phyloP scores from a whole-genome alignment of 2,329 filamentous ascomycete species.

The Proliferodiscus dingleyae region DNA sequence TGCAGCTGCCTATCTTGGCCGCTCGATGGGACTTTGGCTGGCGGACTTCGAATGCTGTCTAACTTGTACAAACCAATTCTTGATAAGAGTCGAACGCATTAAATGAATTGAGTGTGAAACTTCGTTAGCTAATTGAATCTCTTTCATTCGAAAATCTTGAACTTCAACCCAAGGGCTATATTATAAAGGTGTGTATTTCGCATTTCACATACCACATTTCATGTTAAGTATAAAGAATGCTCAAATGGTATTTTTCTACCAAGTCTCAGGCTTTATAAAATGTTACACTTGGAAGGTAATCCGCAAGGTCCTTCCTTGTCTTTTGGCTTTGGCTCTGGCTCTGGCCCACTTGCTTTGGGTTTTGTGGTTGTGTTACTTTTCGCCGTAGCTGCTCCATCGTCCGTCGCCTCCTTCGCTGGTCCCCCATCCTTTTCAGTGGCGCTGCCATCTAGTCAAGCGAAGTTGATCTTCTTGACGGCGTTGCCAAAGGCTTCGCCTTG shows the following conservation, averaged over 20 bases:
- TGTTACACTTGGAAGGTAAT: constrained; percentile 66
- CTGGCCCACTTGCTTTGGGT: constrained; percentile 23
- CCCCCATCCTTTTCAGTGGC: constrained; percentile 19
- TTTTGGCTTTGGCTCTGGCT: constrained; percentile 37
- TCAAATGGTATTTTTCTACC: neutral
- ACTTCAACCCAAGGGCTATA: too few species aligned
- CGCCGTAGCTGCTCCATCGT: constrained; percentile 13
- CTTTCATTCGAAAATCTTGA: too few species aligned
- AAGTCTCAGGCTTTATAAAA: constrained; percentile 44
- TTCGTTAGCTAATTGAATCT: too few species aligned
- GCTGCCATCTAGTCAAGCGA: constrained; percentile 71
- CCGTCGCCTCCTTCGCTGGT: neutral
- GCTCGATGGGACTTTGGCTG: too few species aligned
- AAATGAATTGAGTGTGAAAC: too few species aligned
- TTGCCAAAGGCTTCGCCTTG: constrained; percentile 87
- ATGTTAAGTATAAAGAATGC: neutral
- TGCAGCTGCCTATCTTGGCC: too few species aligned
- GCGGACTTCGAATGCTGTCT: too few species aligned
- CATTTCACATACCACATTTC: too few species aligned
- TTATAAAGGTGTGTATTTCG: too few species aligned
- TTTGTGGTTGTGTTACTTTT: constrained; percentile 19
- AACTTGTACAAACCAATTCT: too few species aligned
- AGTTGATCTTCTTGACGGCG: constrained; percentile 64
- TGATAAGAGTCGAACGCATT: too few species aligned
- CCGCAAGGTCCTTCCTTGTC: constrained; percentile 68